Evolutionary conservation across 495 filamentous ascomycete genomes (phyloP), one percentile per base, ranked within the genome.

Genomic region (Aspergillus sclerotioniger): DNA sequence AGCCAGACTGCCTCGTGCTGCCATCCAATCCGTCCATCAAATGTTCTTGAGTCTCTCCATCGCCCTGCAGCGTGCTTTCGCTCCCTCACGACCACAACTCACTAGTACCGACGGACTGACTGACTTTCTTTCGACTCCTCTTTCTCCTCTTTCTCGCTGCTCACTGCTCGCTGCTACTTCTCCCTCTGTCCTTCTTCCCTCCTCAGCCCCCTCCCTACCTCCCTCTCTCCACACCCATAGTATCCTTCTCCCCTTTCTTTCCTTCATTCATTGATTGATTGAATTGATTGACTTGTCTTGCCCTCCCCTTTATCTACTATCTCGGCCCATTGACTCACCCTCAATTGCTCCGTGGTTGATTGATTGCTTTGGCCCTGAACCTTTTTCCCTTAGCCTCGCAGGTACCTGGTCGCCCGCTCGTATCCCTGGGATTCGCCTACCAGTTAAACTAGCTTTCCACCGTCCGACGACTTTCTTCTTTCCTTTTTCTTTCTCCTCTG

Each of bases 281-380:
- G 25, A 25, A 25, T 25, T 25, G 25, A 25, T 25, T 25, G 25
- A 25, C 25, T 5, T 5, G 25, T 25, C 25, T 5, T 25, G 5
- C 39, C 44, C 37, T 50, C 54, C 28, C 53, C 46, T 57, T 43
- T 20, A 56, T 59, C 44, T 54, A 51, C 20, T 12, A 53, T 25
- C 41, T 29, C 44, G 19, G 35, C 10, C 56, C 41, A 53, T 60
- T 62, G 53, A 51, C 51, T 53, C 57, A 59, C 54, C 66, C 62
- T 56, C 63, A 64, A 62, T 57, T 61, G 56, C 60, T 57, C 35
- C 57, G 51, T 53, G 60, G 67, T 70, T 71, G 68, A 66, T 65
- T 57, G 46, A 55, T 58, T 50, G 48, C 35, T 52, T 29, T 48
- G 28, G 51, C 56, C 59, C 56, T 64, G 48, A 56, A 45, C 53